A percentile compares a stretch with the other conserved stretches of the same genome.
These are phyloP conservation scores for Heliocybe sulcata DNA, from an alignment of 1,284 basidiomycete species.

Conservation along the genomic window DNA sequence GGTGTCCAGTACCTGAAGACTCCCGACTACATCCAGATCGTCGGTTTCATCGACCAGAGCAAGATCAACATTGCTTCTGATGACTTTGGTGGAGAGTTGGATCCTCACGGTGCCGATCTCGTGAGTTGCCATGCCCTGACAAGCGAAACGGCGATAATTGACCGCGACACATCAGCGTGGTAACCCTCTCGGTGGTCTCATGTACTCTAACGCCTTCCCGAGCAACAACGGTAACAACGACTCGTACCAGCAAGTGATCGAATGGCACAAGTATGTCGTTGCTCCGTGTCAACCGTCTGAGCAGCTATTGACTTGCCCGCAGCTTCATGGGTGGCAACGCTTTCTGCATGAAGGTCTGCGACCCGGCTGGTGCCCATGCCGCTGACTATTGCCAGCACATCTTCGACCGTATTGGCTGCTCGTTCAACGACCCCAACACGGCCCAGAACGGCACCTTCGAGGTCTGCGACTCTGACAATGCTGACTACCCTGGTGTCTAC, in stretches of 20 bases:
- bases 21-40: slow-evolving; percentile 57
- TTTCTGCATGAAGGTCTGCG: slow-evolving; percentile 50
- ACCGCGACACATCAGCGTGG: slow-evolving; percentile 24
- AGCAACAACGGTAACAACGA: slow-evolving; percentile 24
- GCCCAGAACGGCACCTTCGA: slow-evolving; percentile 32
- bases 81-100: slow-evolving; percentile 68
- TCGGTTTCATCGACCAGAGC: slow-evolving; percentile 57
- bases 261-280: slow-evolving; percentile 36
- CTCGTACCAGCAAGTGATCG: slow-evolving; percentile 29
- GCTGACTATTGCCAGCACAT: slow-evolving; percentile 36
- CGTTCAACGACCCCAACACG: slow-evolving; percentile 39
- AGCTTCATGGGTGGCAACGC: slow-evolving; percentile 39
- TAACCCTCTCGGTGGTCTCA: slow-evolving; percentile 45
- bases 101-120: slow-evolving; percentile 51
- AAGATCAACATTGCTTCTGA: slow-evolving; percentile 40
- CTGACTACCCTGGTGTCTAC: slow-evolving; percentile 34
- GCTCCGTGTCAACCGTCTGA: not conserved
- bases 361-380: slow-evolving; percentile 32
- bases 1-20: slow-evolving; percentile 64
- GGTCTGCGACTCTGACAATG: slow-evolving; percentile 50
- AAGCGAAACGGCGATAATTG: not conserved
- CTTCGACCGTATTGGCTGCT: slow-evolving; percentile 42
- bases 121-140: slow-evolving; percentile 20
- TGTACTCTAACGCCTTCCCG: slow-evolving; percentile 41
- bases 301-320: slow-evolving; percentile 1